These are phyloP conservation scores for Simplicillium sp. DNA, from an alignment of 2,329 filamentous ascomycete species.

Conservation along the genomic window DNA sequence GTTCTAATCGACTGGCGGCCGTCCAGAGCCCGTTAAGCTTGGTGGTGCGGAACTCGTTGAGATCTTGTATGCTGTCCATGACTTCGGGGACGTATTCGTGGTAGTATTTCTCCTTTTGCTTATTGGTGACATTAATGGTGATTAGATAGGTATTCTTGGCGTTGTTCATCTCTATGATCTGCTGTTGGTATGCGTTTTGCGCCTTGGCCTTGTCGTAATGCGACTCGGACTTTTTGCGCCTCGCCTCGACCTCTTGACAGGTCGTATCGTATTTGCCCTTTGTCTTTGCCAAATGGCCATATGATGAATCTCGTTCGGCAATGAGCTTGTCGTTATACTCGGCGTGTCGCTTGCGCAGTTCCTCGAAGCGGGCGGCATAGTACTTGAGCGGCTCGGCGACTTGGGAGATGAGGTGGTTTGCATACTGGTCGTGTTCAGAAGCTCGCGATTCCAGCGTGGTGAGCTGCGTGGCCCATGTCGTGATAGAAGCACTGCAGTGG, in stretches of 20 bases:
- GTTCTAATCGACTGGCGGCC: conserved; percentile 69
- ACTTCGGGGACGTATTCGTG: conserved; percentile 93
- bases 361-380: conserved; percentile 69
- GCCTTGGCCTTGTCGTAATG: conserved; percentile 94
- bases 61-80: conserved; percentile 85
- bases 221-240: conserved; percentile 88
- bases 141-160: conserved; percentile 98
- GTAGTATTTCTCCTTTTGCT: conserved; percentile 95
- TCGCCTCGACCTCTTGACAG: conserved; percentile 90
- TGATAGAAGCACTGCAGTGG: conserved; percentile 68
- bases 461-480: conserved; percentile 92
- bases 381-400: conserved; percentile 82
- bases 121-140: conserved; percentile 92
- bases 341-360: conserved; percentile 80
- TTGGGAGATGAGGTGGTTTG: conserved; percentile 65
- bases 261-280: conserved; percentile 89
- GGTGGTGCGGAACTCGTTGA: conserved; percentile 78
- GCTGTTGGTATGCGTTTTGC: conserved; percentile 83
- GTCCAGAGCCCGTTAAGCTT: conserved; percentile 84
- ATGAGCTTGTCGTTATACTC: conserved; percentile 86
- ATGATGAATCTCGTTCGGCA: conserved; percentile 77
- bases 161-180: conserved; percentile 92
- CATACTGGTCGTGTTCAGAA: conserved; percentile 79
- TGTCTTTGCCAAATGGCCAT: conserved; percentile 76
- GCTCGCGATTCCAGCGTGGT: conserved; percentile 82